Evolutionary conservation across 345 rosid genomes (phyloP).

Genomic region (Syzygium aqueum): DNA sequence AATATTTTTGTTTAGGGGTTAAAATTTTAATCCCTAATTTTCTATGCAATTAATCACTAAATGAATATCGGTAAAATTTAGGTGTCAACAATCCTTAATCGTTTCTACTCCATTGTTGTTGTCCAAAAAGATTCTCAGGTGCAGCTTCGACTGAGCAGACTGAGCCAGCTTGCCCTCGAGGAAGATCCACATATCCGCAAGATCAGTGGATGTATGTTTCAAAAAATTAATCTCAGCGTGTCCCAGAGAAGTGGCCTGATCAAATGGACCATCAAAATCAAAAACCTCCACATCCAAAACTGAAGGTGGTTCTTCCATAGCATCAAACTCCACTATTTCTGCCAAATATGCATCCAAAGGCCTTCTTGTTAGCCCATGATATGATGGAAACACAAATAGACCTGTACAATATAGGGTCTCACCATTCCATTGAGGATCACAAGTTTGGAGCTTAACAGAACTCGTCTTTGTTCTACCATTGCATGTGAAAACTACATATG

Average conservation of each 20-base stretch:
- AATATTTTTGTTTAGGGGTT: too few relatives aligned
- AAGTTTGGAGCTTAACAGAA: conserved; percentile 72
- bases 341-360: conserved; percentile 10
- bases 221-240: conserved; percentile 80
- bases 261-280: conserved; percentile 91
- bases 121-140: conserved; percentile 66
- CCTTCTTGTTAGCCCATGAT: neutral
- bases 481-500: conserved; percentile 78
- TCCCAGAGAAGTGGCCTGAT: conserved; percentile 79
- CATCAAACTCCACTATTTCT: conserved; percentile 91
- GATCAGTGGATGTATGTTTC: conserved; percentile 62
- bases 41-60: too few relatives aligned
- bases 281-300: conserved; percentile 82
- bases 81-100: too few relatives aligned
- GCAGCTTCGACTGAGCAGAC: conserved; percentile 76
- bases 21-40: too few relatives aligned
- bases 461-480: conserved; percentile 80
- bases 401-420: conserved; percentile 1
- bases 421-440: conserved; percentile 93
- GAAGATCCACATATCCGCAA: conserved; percentile 68
- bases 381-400: neutral
- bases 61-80: too few relatives aligned
- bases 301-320: conserved; percentile 93
- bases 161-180: conserved; percentile 81
- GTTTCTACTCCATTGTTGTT: conserved; percentile 73